Conservation (phyloP, 192 early-diverging fungal genomes). For the Spizellomyces punctatus region DNA sequence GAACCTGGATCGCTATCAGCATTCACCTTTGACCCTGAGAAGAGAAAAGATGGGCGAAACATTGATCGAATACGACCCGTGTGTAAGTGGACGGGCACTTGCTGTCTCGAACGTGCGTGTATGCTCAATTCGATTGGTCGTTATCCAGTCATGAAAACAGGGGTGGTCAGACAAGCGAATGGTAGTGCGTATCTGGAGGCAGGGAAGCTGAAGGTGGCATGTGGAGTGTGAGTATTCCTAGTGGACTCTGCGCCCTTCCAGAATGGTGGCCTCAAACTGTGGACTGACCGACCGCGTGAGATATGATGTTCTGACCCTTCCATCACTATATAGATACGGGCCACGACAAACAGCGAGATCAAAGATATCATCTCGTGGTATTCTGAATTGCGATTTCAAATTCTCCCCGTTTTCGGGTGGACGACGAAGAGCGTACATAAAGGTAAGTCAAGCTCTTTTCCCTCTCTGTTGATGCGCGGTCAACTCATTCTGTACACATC, state of each 20-base stretch:
- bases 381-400: constrained; percentile 74
- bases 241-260: not conserved
- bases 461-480: constrained; percentile 3
- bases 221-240: constrained; percentile 69
- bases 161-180: constrained; percentile 71
- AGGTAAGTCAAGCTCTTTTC: constrained; percentile 30
- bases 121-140: not conserved
- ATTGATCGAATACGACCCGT: constrained; percentile 44
- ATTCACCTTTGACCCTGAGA: constrained; percentile 12
- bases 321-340: constrained; percentile 58
- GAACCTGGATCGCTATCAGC: constrained; percentile 17
- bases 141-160: constrained; percentile 63
- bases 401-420: constrained; percentile 70
- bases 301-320: not conserved
- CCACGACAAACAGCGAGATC: constrained; percentile 63
- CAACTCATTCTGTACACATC: constrained; percentile 28
- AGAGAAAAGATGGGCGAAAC: constrained; percentile 34
- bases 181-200: constrained; percentile 78
- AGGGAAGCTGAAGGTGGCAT: constrained; percentile 72
- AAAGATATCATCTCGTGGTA: constrained; percentile 56
- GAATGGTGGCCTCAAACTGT: not conserved
- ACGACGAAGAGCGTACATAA: constrained; percentile 56
- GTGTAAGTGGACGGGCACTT: constrained; percentile 27
- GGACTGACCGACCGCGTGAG: not conserved
- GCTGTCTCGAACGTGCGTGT: not conserved